Conservation (phyloP, 495 filamentous ascomycete species). For the Antarctomyces pellizariae region DNA sequence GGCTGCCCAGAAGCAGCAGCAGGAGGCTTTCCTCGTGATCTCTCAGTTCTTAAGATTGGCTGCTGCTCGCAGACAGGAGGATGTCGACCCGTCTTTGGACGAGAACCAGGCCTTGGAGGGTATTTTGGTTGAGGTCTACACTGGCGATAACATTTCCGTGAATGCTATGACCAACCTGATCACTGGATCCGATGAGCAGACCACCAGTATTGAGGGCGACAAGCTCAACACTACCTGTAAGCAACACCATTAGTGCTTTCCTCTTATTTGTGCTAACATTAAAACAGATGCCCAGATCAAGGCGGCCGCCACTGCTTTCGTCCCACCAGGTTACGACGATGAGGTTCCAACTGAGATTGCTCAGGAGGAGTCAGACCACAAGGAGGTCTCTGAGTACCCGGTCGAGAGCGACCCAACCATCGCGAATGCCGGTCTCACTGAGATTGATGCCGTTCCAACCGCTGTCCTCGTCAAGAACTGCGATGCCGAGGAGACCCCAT, state of each 20-base stretch:
- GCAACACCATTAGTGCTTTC: constrained; percentile 11
- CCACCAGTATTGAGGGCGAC: constrained; percentile 37
- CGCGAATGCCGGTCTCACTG: constrained; percentile 53
- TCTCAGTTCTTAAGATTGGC: constrained; percentile 65
- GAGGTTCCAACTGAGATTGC: constrained; percentile 15
- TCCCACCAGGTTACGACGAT: constrained; percentile 18
- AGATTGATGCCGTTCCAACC: constrained; percentile 27
- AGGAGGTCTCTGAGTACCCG: constrained; percentile 13
- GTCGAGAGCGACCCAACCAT: constrained; percentile 46
- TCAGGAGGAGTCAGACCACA: constrained; percentile 7
- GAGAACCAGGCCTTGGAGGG: constrained; percentile 80
- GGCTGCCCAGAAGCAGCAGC: constrained; percentile 25
- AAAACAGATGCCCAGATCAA: constrained; percentile 44
- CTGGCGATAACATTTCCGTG: constrained; percentile 62
- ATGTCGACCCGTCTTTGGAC: constrained; percentile 34
- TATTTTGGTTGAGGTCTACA: constrained; percentile 70
- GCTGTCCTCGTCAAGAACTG: constrained; percentile 19
- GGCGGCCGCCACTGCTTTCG: constrained; percentile 27
- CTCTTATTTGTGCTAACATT: constrained; percentile 11
- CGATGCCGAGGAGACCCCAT: constrained; percentile 20
- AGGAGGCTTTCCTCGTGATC: constrained; percentile 34
- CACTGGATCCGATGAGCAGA: constrained; percentile 51
- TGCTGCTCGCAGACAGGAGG: constrained; percentile 40
- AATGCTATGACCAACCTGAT: constrained; percentile 66
- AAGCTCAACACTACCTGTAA: constrained; percentile 54